These are phyloP conservation scores for Stygiomarasmius scandens DNA, from an alignment of 1,284 basidiomycete species.

Conservation along the genomic window DNA sequence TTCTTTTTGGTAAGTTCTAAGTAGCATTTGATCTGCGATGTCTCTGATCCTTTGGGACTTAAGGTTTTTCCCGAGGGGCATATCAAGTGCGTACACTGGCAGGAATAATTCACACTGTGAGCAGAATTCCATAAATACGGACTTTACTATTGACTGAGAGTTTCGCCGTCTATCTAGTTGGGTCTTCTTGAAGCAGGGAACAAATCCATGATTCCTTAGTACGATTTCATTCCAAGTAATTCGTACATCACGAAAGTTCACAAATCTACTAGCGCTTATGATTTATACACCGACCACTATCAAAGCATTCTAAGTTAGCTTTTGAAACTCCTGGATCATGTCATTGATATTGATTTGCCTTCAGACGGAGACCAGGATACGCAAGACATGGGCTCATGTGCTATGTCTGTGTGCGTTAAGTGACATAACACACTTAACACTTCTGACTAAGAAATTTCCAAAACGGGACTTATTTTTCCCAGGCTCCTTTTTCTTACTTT, in stretches of 20 bases:
- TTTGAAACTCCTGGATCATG: background rate
- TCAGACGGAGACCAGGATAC: no score
- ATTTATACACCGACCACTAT: conserved; percentile 30
- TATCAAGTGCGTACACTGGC: conserved; percentile 34
- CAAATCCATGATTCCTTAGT: conserved; percentile 39
- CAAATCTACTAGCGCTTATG: conserved; percentile 29
- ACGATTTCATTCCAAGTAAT: conserved; percentile 10
- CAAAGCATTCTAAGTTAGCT: background rate
- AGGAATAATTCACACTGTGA: conserved; percentile 34
- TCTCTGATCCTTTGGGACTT: background rate
- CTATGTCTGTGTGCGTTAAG: no score
- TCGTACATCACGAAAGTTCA: background rate
- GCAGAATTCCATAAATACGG: background rate
- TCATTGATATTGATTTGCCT: background rate
- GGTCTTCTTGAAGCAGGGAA: conserved; percentile 36
- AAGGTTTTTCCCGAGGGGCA: conserved; percentile 40
- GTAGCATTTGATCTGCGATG: no score
- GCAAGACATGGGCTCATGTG: no score
- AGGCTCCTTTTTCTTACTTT: no score
- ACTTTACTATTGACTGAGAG: background rate
- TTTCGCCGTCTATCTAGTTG: conserved; percentile 22
- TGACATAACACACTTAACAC: no score
- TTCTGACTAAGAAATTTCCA: no score
- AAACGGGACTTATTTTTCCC: no score
- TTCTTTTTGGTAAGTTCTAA: background rate